These are phyloP conservation scores for Tetradesmus obliquus DNA, from an alignment of 139 green algal species.

Conservation along the genomic window DNA sequence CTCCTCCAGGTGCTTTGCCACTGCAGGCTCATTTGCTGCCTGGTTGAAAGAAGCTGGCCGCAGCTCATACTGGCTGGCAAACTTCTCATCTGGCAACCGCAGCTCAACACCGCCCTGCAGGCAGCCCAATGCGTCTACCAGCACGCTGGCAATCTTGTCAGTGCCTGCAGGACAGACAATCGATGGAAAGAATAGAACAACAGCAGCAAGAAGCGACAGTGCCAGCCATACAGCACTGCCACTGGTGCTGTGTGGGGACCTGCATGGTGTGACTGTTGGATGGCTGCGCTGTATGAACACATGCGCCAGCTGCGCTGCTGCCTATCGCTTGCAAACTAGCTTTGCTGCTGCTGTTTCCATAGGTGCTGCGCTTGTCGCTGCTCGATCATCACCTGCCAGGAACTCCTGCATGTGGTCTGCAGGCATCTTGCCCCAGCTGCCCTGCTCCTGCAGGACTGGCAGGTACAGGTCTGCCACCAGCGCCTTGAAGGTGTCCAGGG, in stretches of 20 bases:
- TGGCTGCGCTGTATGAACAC: not conserved
- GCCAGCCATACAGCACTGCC: too few relatives aligned
- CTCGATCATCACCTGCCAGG: conserved; percentile 35
- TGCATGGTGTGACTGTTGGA: not conserved
- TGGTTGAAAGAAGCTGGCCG: conserved; percentile 65
- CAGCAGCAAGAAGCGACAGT: not conserved
- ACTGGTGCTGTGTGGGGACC: not conserved
- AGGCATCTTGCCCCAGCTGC: conserved; percentile 62
- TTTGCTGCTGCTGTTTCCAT: not conserved
- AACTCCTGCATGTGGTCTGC: conserved; percentile 74
- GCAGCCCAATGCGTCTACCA: conserved; percentile 77
- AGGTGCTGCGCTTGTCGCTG: not conserved
- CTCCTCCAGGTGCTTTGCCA: conserved; percentile 53
- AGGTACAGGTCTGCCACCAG: conserved; percentile 87
- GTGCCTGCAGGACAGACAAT: conserved; percentile 35
- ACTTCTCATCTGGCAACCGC: conserved; percentile 70
- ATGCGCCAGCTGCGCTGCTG: not conserved
- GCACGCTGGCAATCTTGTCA: conserved; percentile 75
- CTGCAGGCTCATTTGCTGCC: conserved; percentile 63
- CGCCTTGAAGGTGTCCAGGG: conserved; percentile 77
- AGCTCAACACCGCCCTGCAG: conserved; percentile 80
- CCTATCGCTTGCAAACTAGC: not conserved
- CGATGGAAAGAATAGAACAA: conserved; percentile 44
- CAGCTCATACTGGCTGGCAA: conserved; percentile 70
- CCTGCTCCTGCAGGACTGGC: conserved; percentile 79